Evolutionary conservation across 495 filamentous ascomycete genomes (phyloP), one percentile per base, ranked within the genome.

Genomic region (Aspergillus ostianus): DNA sequence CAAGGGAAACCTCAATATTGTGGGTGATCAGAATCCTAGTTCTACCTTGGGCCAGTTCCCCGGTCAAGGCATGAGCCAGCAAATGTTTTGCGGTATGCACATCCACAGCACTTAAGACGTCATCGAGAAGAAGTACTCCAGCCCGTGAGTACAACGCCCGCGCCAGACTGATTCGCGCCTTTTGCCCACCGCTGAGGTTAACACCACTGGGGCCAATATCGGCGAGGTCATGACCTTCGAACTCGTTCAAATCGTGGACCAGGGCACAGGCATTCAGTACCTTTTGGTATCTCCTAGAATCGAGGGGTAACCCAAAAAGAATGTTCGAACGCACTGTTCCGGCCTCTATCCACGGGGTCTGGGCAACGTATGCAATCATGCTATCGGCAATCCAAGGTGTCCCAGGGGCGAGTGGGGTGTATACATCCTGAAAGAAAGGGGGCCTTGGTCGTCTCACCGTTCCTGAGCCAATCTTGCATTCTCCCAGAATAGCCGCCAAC

Each of bases 271-370:
- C 84, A 32, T 79, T 74, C 44, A 89, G 56, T 1, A 85, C 86
- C 55, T 82, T 80, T 3, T 72, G 70, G 68, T 90, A 91, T 49
- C 88, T 79, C 9, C 72, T 71, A 41, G 76, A 68, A 60, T 87
- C 79, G 47, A 71, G 84, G 5, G 87, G 87, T 19, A 90, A 69
- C 8, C 87, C 87, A 62, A 90, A 76, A 0, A 87, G 61, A 51
- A 91, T 88, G 57, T 91, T 91, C 20, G 88, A 84, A 55, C 78
- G 82, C 60, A 91, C 83, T 20, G 79, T 87, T 2, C 86, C 85
- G 61, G 90, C 89, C 61, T 91, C 88, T 53, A 90, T 88, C 88
- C 88, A 91, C 0, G 87, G 87, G 18, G 86, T 87, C 67, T 91
- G 88, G 10, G 86, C 82, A 19, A 90, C 87, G 63, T 83, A 90